Evolutionary conservation across 176 grass and related monocot species (phyloP).

Genomic region (Musa schizocarpa): DNA sequence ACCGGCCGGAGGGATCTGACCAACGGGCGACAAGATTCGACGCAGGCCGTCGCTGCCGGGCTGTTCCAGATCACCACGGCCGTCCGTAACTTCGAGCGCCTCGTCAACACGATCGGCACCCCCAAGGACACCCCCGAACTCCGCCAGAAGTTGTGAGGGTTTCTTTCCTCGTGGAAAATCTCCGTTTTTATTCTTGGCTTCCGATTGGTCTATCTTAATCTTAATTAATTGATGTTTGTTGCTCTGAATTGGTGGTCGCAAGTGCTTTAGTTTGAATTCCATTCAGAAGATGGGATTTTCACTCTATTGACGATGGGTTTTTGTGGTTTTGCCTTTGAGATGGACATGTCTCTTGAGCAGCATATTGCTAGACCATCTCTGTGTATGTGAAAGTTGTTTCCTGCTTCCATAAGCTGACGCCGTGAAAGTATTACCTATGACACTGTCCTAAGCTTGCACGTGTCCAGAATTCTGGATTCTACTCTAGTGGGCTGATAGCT

Average conservation of each 20-base stretch:
- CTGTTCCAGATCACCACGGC: slow-evolving; percentile 86
- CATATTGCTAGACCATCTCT: background rate
- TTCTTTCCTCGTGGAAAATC: background rate
- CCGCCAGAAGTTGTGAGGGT: slow-evolving; percentile 63
- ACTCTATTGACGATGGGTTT: background rate
- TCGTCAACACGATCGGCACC: slow-evolving; percentile 84
- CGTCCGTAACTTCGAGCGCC: slow-evolving; percentile 74
- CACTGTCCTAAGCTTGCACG: too few relatives aligned
- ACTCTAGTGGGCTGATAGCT: too few relatives aligned
- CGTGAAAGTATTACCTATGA: too few relatives aligned
- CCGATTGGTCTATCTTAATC: too few relatives aligned
- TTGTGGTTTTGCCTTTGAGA: background rate
- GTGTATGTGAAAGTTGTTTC: background rate
- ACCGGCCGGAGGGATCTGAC: slow-evolving; percentile 1
- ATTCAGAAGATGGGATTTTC: background rate
- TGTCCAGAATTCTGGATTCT: too few relatives aligned
- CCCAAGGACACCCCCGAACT: slow-evolving; percentile 75
- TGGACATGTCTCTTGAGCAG: background rate
- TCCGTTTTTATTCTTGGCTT: background rate
- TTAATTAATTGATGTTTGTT: background rate
- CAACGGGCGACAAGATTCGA: slow-evolving; percentile 34
- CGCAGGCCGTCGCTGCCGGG: slow-evolving; percentile 37
- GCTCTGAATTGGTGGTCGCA: background rate
- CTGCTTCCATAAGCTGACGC: background rate
- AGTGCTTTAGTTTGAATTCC: too few relatives aligned